These are phyloP conservation scores for Suillus clintonianus DNA, from an alignment of 768 basidiomycete species.

Conservation along the genomic window DNA sequence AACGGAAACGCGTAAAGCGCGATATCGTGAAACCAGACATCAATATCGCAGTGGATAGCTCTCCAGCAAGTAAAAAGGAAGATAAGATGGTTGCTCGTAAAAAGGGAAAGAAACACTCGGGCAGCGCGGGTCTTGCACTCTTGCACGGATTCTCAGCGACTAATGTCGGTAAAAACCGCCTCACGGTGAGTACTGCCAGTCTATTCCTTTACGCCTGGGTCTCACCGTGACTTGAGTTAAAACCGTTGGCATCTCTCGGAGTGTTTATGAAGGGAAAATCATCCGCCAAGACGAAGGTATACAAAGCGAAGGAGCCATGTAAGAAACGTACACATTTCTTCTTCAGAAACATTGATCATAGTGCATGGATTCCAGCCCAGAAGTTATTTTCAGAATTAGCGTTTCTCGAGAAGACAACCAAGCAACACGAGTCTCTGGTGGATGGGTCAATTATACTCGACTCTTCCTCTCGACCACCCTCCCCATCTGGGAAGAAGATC, in stretches of 20 bases:
- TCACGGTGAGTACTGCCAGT: constrained; percentile 29
- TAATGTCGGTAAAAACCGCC: constrained; percentile 37
- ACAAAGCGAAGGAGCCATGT: constrained; percentile 15
- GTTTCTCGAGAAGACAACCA: constrained; percentile 41
- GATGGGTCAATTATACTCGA: neutral
- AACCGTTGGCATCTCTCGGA: constrained; percentile 29
- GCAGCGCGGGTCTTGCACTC: constrained; percentile 32
- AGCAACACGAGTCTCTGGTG: constrained; percentile 2
- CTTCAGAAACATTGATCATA: constrained; percentile 3
- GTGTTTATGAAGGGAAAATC: constrained; percentile 40
- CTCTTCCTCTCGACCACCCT: constrained; percentile 9
- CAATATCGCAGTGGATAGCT: neutral
- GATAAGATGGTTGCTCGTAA: constrained; percentile 13
- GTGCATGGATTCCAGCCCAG: constrained; percentile 12
- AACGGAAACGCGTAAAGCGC: constrained; percentile 60
- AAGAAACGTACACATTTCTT: neutral
- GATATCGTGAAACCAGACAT: constrained; percentile 46
- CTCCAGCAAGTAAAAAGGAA: constrained; percentile 10
- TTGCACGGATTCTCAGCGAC: constrained; percentile 39
- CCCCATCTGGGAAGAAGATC: constrained; percentile 11
- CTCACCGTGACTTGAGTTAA: constrained; percentile 23
- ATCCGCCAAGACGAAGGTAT: constrained; percentile 27
- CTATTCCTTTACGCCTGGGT: neutral
- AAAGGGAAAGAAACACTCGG: constrained; percentile 23
- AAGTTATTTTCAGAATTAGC: constrained; percentile 47